Evolutionary conservation across 208 protist species (phyloP).

Genomic region (Herpetomonas samuelpessoai): DNA sequence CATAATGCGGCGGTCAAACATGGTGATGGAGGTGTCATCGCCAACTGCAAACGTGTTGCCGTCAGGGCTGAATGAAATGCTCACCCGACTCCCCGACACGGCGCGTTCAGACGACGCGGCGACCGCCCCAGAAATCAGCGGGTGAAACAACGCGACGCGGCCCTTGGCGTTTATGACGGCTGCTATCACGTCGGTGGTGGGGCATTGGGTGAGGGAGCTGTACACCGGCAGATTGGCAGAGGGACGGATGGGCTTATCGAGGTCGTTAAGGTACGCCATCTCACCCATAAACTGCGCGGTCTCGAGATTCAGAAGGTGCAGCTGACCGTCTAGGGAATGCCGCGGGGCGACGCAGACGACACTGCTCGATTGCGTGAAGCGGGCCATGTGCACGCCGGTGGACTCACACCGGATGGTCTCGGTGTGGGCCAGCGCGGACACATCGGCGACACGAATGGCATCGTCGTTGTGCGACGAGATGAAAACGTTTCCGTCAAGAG

Average conservation of each 20-base stretch:
- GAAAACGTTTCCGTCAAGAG: constrained; percentile 59
- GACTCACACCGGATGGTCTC: constrained; percentile 51
- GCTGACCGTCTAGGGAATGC: constrained; percentile 65
- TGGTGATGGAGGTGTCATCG: constrained; percentile 48
- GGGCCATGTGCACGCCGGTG: constrained; percentile 59
- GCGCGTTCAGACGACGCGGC: constrained; percentile 43
- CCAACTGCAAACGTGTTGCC: constrained; percentile 54
- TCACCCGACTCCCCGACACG: constrained; percentile 32
- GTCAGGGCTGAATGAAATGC: constrained; percentile 56
- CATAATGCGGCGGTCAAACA: constrained; percentile 62
- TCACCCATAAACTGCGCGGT: constrained; percentile 60
- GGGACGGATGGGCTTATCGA: constrained; percentile 27
- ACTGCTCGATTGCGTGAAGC: constrained; percentile 65
- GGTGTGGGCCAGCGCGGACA: constrained; percentile 36
- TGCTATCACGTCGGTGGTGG: constrained; percentile 57
- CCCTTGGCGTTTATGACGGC: constrained; percentile 49
- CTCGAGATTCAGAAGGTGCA: constrained; percentile 75
- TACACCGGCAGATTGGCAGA: constrained; percentile 63
- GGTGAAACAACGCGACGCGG: constrained; percentile 68
- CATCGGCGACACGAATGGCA: constrained; percentile 66
- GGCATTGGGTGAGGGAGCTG: constrained; percentile 59
- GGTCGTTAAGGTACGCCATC: constrained; percentile 70
- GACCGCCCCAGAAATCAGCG: constrained; percentile 71
- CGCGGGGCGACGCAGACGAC: constrained; percentile 70
- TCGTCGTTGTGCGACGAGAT: constrained; percentile 76